phyloP scores from a whole-genome alignment of 768 basidiomycete species.

The Boletus speciosus region DNA sequence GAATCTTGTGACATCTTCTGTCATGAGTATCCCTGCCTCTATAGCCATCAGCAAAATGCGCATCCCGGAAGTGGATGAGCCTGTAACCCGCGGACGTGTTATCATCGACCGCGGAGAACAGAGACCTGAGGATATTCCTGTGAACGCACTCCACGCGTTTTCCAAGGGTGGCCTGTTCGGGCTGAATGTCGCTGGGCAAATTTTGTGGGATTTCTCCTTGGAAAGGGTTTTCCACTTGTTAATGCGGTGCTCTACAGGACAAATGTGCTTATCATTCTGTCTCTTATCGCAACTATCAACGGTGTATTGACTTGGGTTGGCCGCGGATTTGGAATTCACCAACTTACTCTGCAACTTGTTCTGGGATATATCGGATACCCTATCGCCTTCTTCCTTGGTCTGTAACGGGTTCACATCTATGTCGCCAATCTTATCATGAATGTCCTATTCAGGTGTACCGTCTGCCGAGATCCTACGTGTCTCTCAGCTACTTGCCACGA shows the following conservation, averaged over 20 bases:
- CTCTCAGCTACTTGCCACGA: conserved; percentile 77
- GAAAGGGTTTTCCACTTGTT: conserved; percentile 1
- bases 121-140: conserved; percentile 50
- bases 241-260: conserved; percentile 41
- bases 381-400: conserved; percentile 68
- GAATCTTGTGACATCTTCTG: conserved; percentile 82
- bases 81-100: conserved; percentile 78
- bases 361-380: conserved; percentile 89
- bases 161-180: conserved; percentile 83
- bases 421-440: conserved; percentile 1
- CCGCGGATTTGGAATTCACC: conserved; percentile 76
- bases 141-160: conserved; percentile 87
- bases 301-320: conserved; percentile 89
- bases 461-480: conserved; percentile 78
- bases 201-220: conserved; percentile 50
- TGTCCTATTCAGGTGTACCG: conserved; percentile 54
- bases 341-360: conserved; percentile 79
- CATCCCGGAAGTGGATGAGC: conserved; percentile 78
- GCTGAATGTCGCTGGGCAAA: conserved; percentile 82
- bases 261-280: conserved; percentile 81
- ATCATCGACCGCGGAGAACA: conserved; percentile 75
- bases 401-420: neutral
- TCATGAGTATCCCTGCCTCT: conserved; percentile 94
- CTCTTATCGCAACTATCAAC: conserved; percentile 78
- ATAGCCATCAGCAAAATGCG: conserved; percentile 91